Conservation (phyloP, 768 basidiomycete genomes). For the Phanerochaete carnosa region DNA sequence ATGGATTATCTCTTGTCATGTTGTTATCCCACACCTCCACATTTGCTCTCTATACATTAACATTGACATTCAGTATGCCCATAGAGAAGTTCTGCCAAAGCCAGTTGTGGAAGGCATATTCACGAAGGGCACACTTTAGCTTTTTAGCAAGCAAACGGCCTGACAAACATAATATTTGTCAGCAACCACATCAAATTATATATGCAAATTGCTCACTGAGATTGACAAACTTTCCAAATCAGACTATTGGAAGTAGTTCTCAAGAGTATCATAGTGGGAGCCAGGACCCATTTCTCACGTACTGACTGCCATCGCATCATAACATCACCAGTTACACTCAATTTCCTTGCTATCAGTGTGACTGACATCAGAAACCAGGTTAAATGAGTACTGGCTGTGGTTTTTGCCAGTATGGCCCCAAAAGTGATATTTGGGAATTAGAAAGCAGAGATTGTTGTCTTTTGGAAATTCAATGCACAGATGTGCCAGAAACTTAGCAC, state of each 20-base stretch:
- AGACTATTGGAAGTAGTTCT: constrained; percentile 33
- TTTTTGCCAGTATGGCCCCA: constrained; percentile 29
- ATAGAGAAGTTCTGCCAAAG: neutral
- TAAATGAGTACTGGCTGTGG: constrained; percentile 29
- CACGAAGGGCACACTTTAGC: neutral
- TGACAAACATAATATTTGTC: too few relatives aligned
- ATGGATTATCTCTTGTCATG: constrained; percentile 18
- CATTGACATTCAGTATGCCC: neutral
- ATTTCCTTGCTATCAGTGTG: constrained; percentile 34
- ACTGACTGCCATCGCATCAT: constrained; percentile 30
- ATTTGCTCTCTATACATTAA: constrained; percentile 16
- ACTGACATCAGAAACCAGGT: constrained; percentile 22
- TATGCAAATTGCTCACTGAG: constrained; percentile 19
- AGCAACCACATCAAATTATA: too few relatives aligned
- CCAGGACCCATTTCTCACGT: constrained; percentile 35
- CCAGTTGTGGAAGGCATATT: neutral
- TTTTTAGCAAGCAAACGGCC: neutral
- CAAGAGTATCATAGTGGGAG: constrained; percentile 29
- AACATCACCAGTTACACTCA: constrained; percentile 34
- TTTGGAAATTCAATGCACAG: neutral
- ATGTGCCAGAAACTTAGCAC: neutral
- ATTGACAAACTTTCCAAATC: constrained; percentile 32
- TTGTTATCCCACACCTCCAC: constrained; percentile 25
- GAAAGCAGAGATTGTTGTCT: constrained; percentile 1
- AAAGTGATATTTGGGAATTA: constrained; percentile 39